Conservation (phyloP, 1,139 yeast genomes). For the Hemisphaericaspora xylanilytica region DNA sequence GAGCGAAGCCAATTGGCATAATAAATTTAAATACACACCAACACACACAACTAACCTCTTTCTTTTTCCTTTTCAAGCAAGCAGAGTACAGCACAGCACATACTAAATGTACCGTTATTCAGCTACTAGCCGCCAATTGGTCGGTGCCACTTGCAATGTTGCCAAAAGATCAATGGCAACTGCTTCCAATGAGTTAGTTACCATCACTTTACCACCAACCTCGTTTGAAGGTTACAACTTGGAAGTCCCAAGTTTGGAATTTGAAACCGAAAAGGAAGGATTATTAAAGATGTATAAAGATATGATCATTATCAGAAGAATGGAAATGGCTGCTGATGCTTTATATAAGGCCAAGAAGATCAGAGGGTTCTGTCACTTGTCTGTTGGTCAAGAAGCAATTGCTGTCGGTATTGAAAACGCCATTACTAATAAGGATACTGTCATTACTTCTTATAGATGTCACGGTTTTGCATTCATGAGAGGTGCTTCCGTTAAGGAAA, state of each 20-base stretch:
- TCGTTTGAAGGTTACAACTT: constrained; percentile 86
- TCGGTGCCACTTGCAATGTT: constrained; percentile 8
- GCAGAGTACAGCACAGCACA: too few species aligned
- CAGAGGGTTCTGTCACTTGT: constrained; percentile 97
- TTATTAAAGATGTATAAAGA: constrained; percentile 94
- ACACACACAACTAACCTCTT: too few species aligned
- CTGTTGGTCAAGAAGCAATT: constrained; percentile 98
- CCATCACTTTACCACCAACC: constrained; percentile 65
- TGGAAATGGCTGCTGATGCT: constrained; percentile 99
- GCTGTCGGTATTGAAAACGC: constrained; percentile 98
- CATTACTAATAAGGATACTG: constrained; percentile 75
- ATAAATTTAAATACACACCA: too few species aligned
- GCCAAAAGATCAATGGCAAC: constrained; percentile 37
- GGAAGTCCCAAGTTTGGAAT: constrained; percentile 66
- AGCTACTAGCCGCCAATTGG: constrained; percentile 9
- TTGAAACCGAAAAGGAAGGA: constrained; percentile 76
- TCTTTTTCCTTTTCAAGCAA: not conserved
- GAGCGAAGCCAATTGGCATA: too few species aligned
- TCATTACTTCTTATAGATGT: constrained; percentile 97
- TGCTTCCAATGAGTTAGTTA: constrained; percentile 35
- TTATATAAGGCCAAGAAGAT: constrained; percentile 97
- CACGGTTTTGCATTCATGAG: constrained; percentile 97
- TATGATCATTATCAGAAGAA: constrained; percentile 89
- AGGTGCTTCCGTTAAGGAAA: constrained; percentile 88
- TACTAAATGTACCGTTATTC: constrained; percentile 5